These are phyloP conservation scores for Bipolaris sorokiniana DNA, from an alignment of 2,329 filamentous ascomycete genomes.

Conservation along the genomic window DNA sequence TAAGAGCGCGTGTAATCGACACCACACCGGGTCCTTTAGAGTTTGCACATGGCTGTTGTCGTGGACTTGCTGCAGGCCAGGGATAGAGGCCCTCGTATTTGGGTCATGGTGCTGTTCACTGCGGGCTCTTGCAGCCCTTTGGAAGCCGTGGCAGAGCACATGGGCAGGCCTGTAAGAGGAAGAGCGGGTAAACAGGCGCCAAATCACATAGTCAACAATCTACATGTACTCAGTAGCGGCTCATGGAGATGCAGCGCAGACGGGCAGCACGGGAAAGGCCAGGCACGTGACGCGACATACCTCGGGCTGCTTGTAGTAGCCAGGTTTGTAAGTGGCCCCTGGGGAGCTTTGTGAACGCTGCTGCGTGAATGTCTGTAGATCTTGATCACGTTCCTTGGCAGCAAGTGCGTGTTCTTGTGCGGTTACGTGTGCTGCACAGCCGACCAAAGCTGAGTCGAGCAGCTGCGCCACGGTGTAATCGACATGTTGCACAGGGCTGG, in stretches of 20 bases:
- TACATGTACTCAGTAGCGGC: slow-evolving; percentile 33
- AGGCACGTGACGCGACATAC: slow-evolving; percentile 41
- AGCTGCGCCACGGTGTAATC: slow-evolving; percentile 58
- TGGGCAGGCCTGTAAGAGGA: slow-evolving; percentile 67
- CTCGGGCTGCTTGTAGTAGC: slow-evolving; percentile 51
- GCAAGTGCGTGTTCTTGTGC: slow-evolving; percentile 57
- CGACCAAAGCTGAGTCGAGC: slow-evolving; percentile 74
- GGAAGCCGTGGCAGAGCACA: slow-evolving; percentile 83
- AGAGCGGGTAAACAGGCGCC: slow-evolving; percentile 72
- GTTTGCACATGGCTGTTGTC: slow-evolving; percentile 73
- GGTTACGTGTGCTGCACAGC: slow-evolving; percentile 50
- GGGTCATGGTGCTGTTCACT: slow-evolving; percentile 38
- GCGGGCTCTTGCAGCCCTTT: slow-evolving; percentile 53
- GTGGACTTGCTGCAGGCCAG: slow-evolving; percentile 68
- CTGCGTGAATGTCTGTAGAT: slow-evolving; percentile 55
- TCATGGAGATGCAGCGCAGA: not conserved
- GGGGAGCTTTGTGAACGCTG: slow-evolving; percentile 47
- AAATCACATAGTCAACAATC: slow-evolving; percentile 65
- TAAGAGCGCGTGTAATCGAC: slow-evolving; percentile 72
- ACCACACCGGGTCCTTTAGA: slow-evolving; percentile 77
- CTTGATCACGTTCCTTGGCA: slow-evolving; percentile 39
- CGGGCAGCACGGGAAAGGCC: not conserved
- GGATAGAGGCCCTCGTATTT: slow-evolving; percentile 59
- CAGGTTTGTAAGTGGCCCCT: slow-evolving; percentile 38
- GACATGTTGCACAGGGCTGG: slow-evolving; percentile 48